These are phyloP conservation scores for Truncatella angustata DNA, from an alignment of 2,329 filamentous ascomycete species.

Conservation along the genomic window DNA sequence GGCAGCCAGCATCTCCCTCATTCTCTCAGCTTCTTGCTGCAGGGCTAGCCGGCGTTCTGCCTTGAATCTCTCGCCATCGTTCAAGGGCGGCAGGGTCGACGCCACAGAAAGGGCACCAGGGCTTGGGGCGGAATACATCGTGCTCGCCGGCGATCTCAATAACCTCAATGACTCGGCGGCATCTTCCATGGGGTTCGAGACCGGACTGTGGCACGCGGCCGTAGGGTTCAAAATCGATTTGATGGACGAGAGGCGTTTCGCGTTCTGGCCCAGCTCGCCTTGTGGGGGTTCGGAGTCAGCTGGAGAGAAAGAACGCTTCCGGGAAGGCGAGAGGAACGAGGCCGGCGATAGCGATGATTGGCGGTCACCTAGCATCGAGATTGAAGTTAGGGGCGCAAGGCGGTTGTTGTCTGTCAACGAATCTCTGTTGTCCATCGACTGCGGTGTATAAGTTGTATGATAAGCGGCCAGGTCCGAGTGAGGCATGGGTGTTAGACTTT, in stretches of 20 bases:
- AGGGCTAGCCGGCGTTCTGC: slow-evolving; percentile 64
- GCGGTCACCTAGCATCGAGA: slow-evolving; percentile 43
- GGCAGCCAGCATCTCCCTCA: slow-evolving; percentile 68
- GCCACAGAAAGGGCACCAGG: slow-evolving; percentile 36
- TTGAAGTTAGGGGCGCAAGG: slow-evolving; percentile 53
- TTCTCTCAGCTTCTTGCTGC: slow-evolving; percentile 71
- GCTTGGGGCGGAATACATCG: slow-evolving; percentile 39
- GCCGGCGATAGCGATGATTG: slow-evolving; percentile 60
- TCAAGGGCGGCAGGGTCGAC: slow-evolving; percentile 24
- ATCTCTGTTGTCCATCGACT: slow-evolving; percentile 37
- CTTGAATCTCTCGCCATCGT: slow-evolving; percentile 51
- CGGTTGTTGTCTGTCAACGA: slow-evolving; percentile 56
- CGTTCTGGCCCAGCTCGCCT: slow-evolving; percentile 37
- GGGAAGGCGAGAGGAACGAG: slow-evolving; percentile 56
- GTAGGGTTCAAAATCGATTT: slow-evolving; percentile 70
- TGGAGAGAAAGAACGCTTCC: slow-evolving; percentile 68
- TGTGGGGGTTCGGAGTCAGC: slow-evolving; percentile 49
- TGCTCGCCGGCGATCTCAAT: slow-evolving; percentile 41
- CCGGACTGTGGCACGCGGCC: slow-evolving; percentile 19
- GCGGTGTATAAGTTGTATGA: slow-evolving; percentile 42
- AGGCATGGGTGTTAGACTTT: slow-evolving; percentile 42
- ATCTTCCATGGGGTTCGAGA: slow-evolving; percentile 28
- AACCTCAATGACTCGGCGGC: slow-evolving; percentile 39
- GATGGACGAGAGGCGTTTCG: slow-evolving; percentile 70
- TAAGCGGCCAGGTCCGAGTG: slow-evolving; percentile 49